These are phyloP conservation scores for Phytophthora niederhauseri DNA, from an alignment of 352 stramenopile genomes.

Conservation along the genomic window DNA sequence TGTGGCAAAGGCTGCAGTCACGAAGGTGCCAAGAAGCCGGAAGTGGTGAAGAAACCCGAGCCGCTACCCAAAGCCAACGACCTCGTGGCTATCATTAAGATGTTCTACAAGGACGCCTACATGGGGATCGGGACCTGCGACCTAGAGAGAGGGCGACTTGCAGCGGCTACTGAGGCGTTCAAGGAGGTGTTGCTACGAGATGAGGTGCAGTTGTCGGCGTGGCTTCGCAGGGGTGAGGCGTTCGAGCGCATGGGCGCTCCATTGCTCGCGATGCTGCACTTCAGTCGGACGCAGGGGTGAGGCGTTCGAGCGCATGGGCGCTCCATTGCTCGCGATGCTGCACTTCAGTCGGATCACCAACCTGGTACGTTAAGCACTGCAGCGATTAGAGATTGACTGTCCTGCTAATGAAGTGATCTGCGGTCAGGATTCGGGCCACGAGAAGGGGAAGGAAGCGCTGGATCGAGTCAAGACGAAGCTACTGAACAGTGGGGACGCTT, in stretches of 20 bases:
- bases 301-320: constrained; percentile 62
- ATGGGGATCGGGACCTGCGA: constrained; percentile 57
- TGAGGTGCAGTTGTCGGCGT: constrained; percentile 49
- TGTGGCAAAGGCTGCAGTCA: constrained; percentile 27
- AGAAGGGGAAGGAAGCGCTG: constrained; percentile 34
- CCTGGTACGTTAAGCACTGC: constrained; percentile 32
- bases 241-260: constrained; percentile 67
- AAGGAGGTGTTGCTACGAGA: constrained; percentile 73
- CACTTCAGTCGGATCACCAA: constrained; percentile 63
- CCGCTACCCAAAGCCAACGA: constrained; percentile 53
- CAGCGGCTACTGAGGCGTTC: constrained; percentile 59
- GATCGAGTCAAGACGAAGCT: constrained; percentile 42
- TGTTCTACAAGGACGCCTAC: constrained; percentile 77
- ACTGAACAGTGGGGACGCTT: constrained; percentile 29
- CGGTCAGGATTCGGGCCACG: constrained; percentile 36
- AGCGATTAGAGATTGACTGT: background rate
- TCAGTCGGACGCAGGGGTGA: constrained; percentile 56
- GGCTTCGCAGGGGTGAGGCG: constrained; percentile 53
- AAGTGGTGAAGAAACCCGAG: constrained; percentile 8
- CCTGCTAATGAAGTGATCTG: constrained; percentile 3
- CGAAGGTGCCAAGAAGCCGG: constrained; percentile 15
- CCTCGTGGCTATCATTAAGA: constrained; percentile 55
- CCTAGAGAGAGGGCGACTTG: constrained; percentile 32
- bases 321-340: constrained; percentile 69
- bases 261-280: constrained; percentile 76